Base-by-base conservation (phyloP, 78 protist species). In the Polysphondylium violaceum region DNA sequence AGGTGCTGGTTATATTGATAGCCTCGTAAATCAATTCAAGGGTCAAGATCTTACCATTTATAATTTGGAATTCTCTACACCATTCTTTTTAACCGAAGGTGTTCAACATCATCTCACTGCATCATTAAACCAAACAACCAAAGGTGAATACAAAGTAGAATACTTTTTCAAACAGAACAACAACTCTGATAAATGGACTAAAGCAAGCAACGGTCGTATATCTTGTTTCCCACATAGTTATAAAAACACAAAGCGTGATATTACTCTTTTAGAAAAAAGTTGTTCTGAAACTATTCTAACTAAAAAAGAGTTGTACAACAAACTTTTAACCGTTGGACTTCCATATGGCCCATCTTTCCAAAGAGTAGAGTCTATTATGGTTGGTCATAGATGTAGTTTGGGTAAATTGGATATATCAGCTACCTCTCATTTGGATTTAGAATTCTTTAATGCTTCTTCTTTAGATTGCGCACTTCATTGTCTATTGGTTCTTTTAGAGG, bases 301-400 rank as follows among this genome's bases (percentile, higher is more conserved):
- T 38, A 79, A 79, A 36, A 16, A 27, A 41, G 77, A 79, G 29
- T 76, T 79, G 14, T 79, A 79, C 47, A 55, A 29, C 47, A 79
- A 79, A 33, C 1, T 79, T 0, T 61, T 50, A 41, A 31, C 61
- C 8, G 64, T 79, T 23, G 67, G 77, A 55, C 41, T 79, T 23
- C 89, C 89, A 50, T 79, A 79, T 40, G 89, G 89, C 4, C 89
- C 89, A 79, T 55, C 89, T 5, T 79, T 79, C 76, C 89, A 79
- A 68, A 72, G 77, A 23, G 74, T 79, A 7, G 58, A 50, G 9
- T 51, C 65, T 2, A 35, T 41, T 29, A 23, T 23, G 14, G 33
- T 79, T 36, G 89, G 89, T 67, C 33, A 25, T 19, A 31, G 36
- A 21, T 65, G 68, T 19, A 50, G 71, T 11, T 55, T 79, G n/a